Evolutionary conservation across 2,329 filamentous ascomycete species (phyloP).

Genomic region (Gliomastix tumulicola): DNA sequence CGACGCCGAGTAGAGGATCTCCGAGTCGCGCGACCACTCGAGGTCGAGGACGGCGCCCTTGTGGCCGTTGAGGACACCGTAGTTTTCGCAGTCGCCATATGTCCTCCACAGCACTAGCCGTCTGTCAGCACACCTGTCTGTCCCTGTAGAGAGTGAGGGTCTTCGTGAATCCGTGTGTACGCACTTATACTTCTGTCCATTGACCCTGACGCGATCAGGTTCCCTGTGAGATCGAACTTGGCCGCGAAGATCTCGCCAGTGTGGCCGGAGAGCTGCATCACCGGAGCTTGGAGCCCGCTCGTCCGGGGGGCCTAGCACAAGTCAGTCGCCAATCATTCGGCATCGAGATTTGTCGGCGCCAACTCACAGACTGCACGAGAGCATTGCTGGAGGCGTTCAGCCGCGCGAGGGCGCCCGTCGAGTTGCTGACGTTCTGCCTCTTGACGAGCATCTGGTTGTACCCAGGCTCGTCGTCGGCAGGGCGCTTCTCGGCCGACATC

Average conservation of each 20-base stretch:
- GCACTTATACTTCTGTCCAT: constrained; percentile 89
- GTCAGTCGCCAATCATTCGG: constrained; percentile 7
- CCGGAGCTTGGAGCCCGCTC: constrained; percentile 77
- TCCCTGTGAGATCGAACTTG: constrained; percentile 82
- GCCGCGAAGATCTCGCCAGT: constrained; percentile 85
- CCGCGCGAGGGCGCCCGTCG: constrained; percentile 39
- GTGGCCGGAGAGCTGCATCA: constrained; percentile 85
- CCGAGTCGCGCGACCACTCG: constrained; percentile 94
- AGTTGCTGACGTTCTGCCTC: constrained; percentile 63
- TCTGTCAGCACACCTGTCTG: not conserved
- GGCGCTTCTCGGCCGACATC: constrained; percentile 90
- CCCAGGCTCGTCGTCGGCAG: constrained; percentile 77
- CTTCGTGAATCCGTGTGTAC: constrained; percentile 24
- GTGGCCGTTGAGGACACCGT: constrained; percentile 81
- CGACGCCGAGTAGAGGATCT: constrained; percentile 84
- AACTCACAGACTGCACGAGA: constrained; percentile 43
- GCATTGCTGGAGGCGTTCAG: constrained; percentile 42
- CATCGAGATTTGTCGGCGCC: not conserved
- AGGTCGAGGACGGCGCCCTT: constrained; percentile 86
- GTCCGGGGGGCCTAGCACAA: constrained; percentile 62
- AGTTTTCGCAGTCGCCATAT: constrained; percentile 90
- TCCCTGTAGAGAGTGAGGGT: not conserved
- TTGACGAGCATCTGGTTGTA: constrained; percentile 80
- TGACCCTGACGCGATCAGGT: constrained; percentile 85
- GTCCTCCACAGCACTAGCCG: constrained; percentile 87